Percentiles rank a stretch among this genome's conserved stretches.
Evolutionary conservation across 2,329 filamentous ascomycete genomes (phyloP).

Genomic region (Beauveria brongniartii): DNA sequence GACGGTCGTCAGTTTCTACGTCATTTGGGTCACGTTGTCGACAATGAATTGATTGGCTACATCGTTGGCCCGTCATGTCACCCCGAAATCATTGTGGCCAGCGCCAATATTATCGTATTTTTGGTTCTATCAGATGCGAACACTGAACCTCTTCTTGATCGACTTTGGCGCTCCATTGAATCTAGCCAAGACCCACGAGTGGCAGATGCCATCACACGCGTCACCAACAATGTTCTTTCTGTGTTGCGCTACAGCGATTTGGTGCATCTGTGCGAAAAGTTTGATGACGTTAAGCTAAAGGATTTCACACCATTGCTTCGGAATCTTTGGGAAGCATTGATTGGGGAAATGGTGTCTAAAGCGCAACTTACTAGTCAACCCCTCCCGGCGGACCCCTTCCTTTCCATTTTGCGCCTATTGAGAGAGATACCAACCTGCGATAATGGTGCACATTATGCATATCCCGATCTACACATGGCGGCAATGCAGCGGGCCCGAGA

Average conservation of each 20-base stretch:
- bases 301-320: slow-evolving; percentile 55
- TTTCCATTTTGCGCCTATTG: slow-evolving; percentile 57
- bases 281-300: slow-evolving; percentile 31
- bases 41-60: slow-evolving; percentile 69
- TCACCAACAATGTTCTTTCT: slow-evolving; percentile 44
- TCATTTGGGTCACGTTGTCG: slow-evolving; percentile 54
- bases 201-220: slow-evolving; percentile 68
- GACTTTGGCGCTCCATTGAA: slow-evolving; percentile 75
- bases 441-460: slow-evolving; percentile 45
- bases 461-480: slow-evolving; percentile 55
- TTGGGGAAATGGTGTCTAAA: slow-evolving; percentile 41
- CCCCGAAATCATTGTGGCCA: slow-evolving; percentile 76
- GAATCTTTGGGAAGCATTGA: slow-evolving; percentile 50
- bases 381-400: slow-evolving; percentile 36
- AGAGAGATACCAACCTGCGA: slow-evolving; percentile 58
- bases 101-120: slow-evolving; percentile 79
- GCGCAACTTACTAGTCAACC: slow-evolving; percentile 26
- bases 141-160: slow-evolving; percentile 61
- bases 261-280: slow-evolving; percentile 62
- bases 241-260: slow-evolving; percentile 43
- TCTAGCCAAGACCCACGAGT: slow-evolving; percentile 77
- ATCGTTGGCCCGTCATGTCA: slow-evolving; percentile 87
- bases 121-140: slow-evolving; percentile 73
- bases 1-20: slow-evolving; percentile 47
- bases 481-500: slow-evolving; percentile 53